Base-by-base conservation (phyloP, 306 rosid genomes). In the Lablab purpureus region DNA sequence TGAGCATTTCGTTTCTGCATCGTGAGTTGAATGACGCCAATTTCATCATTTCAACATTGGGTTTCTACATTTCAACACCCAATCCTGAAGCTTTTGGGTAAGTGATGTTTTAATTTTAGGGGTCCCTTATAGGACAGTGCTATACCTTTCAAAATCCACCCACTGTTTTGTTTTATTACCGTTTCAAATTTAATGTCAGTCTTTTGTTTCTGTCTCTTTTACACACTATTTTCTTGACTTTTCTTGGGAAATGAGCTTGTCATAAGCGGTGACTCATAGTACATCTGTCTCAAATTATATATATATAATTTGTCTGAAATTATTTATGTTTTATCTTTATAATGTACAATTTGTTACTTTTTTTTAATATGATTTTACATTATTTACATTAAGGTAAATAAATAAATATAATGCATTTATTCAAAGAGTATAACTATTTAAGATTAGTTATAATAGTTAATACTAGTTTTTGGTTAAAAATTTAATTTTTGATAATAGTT, bases 141-240 rank as follows among this genome's bases (percentile, higher is more conserved):
- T 28, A 80, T 83, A 83, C 78, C 81, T 81, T 66, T 88, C 84
- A 77, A 86, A 80, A 80, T 87, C 75, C 76, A 27, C 67, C 4
- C 79, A 71, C 86, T 82, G 88, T 84, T 91, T 84, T 82, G 88
- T 84, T 91, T 84, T 81, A 82, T 87, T 81, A 88, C 88, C 90
- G 88, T 86, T 84, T 91, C 90, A 87, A 84, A 80, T 83, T 84
- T 72, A 72, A 79, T 87, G 89, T 85, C 92, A 87, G 91, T 66
- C 86, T 78, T 73, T 68, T 5, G 68, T 85, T 67, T 85, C 84
- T 85, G 86, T 84, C 85, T 78, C 81, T 71, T 86, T 74, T 71
- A 34, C 84, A 34, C 84, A 49, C 58, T 76, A 41, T 62, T 76
- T 56, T 60, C 56, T 77, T 83, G 17, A 46, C 37, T 69, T 85